Base-by-base conservation (phyloP, 768 basidiomycete genomes). In the Neoboletus subvelutipes region DNA sequence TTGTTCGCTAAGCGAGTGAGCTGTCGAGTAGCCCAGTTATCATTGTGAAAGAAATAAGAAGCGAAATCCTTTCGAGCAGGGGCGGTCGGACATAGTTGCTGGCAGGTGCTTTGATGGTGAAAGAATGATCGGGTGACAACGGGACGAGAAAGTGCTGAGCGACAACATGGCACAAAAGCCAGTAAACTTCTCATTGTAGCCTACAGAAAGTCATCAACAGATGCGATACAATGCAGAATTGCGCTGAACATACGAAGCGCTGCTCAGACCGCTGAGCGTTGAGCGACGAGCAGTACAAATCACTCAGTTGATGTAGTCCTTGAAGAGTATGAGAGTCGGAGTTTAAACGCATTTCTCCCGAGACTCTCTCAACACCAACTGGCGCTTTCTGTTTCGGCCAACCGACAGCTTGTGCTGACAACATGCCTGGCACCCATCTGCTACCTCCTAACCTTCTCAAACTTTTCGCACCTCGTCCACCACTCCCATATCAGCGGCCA, bases 361-460 rank as follows among this genome's bases (percentile, higher is more conserved):
- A 50, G 48, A 61, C 60, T n/a, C 54, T 33, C 50, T 33, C 50
- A 54, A 54, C 47, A 45, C 33, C 31, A 46, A 29, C 45, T 33
- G 42, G 17, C 45, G 36, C 37, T n/a, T 53, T 68, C 60, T 54
- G 41, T 46, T 39, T 50, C 51, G 24, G 56, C 20, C 56, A 36
- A 29, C 50, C 13, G 36, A 46, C 39, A 39, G 33, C n/a, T 39
- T 18, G 49, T 29, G 52, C 59, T 31, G 54, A 58, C 68, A 54
- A 42, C 9, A 80, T 80, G 79, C 80, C 79, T 11, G 90, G 89
- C 47, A 94, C 92, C 4, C 92, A 95, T 75, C 80, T 95, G 24
- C 83, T 99, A 24, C 96, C 96, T 4, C 94, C 94, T 4, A 97
- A 98, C 75, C 84, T 99, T 51, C 86, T 98, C 72, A 94, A 96